These are phyloP conservation scores for Sarocladiaceae sp. DNA, from an alignment of 2,329 filamentous ascomycete genomes.

Conservation along the genomic window DNA sequence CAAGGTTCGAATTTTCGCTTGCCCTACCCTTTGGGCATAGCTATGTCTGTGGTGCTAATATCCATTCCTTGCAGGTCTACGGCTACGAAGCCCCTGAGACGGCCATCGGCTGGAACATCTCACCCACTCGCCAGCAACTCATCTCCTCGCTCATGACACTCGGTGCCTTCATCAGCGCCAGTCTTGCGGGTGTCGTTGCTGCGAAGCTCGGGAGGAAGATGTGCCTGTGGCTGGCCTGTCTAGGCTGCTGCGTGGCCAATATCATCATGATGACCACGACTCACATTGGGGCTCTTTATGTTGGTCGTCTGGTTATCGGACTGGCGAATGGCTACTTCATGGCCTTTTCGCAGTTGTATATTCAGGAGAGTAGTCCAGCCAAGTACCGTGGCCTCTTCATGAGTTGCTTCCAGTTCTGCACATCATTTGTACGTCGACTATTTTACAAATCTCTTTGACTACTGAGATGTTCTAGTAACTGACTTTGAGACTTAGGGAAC, in stretches of 20 bases:
- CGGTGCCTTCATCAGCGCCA: conserved; percentile 7
- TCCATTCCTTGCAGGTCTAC: neutral
- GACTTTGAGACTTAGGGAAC: neutral
- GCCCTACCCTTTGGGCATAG: neutral
- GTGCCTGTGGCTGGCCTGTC: conserved; percentile 6
- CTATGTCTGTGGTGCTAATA: neutral
- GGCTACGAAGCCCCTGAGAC: conserved; percentile 5
- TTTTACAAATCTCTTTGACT: neutral
- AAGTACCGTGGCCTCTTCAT: conserved; percentile 7
- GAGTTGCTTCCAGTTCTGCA: conserved; percentile 9
- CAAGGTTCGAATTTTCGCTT: neutral
- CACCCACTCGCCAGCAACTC: conserved; percentile 5
- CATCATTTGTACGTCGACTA: neutral
- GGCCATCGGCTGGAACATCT: conserved; percentile 6
- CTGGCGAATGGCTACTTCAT: conserved; percentile 8
- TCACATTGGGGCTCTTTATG: conserved; percentile 1
- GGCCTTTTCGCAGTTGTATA: conserved; percentile 6
- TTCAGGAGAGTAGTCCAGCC: conserved; percentile 5
- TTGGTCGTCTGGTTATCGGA: conserved; percentile 4
- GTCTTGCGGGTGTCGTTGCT: neutral
- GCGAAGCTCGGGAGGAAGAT: conserved; percentile 9
- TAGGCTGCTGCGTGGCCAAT: conserved; percentile 6
- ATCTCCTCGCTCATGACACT: conserved; percentile 6
- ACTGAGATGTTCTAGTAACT: neutral
- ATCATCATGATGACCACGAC: conserved; percentile 9